phyloP scores from a whole-genome alignment of 805 yeast genomes.

The Metschnikowia reukaufii region DNA sequence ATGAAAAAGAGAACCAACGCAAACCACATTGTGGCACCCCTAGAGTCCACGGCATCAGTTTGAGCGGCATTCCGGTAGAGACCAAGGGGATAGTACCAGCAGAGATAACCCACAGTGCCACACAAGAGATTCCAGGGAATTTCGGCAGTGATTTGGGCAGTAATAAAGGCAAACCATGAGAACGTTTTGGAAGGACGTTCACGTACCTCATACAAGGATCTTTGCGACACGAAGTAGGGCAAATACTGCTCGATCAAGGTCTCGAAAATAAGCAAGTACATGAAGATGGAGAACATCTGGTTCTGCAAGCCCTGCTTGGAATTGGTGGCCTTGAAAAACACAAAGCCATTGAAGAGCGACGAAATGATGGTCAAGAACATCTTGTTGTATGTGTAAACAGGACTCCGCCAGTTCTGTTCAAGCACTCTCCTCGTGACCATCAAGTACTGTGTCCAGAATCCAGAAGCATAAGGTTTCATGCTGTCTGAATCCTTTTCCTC shows the following conservation, averaged over 20 bases:
- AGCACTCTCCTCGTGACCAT: constrained; percentile 16
- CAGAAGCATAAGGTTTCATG: constrained; percentile 19
- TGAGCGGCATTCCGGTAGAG: constrained; percentile 14
- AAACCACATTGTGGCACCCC: constrained; percentile 41
- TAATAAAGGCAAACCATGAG: constrained; percentile 40
- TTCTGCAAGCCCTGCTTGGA: constrained; percentile 64
- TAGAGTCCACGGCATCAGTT: constrained; percentile 19
- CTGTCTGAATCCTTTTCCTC: constrained; percentile 22
- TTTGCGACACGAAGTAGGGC: constrained; percentile 41
- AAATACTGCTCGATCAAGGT: constrained; percentile 40
- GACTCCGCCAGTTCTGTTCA: constrained; percentile 58
- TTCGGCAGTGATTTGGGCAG: constrained; percentile 44
- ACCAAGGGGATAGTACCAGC: constrained; percentile 53
- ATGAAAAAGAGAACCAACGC: constrained; percentile 17
- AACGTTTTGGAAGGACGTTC: constrained; percentile 44
- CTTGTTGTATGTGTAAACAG: constrained; percentile 61
- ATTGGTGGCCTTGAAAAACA: constrained; percentile 61
- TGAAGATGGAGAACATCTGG: constrained; percentile 54
- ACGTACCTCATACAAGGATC: constrained; percentile 47
- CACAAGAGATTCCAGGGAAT: constrained; percentile 45
- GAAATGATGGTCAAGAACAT: constrained; percentile 51
- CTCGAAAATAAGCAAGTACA: constrained; percentile 37
- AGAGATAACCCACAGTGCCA: constrained; percentile 62
- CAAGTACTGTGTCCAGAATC: constrained; percentile 58
- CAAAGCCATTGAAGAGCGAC: constrained; percentile 66